A percentile compares a stretch with the other conserved stretches of the same genome.
phyloP scores from a whole-genome alignment of 352 stramenopile genomes.

The Globisporangium cylindrosporum region DNA sequence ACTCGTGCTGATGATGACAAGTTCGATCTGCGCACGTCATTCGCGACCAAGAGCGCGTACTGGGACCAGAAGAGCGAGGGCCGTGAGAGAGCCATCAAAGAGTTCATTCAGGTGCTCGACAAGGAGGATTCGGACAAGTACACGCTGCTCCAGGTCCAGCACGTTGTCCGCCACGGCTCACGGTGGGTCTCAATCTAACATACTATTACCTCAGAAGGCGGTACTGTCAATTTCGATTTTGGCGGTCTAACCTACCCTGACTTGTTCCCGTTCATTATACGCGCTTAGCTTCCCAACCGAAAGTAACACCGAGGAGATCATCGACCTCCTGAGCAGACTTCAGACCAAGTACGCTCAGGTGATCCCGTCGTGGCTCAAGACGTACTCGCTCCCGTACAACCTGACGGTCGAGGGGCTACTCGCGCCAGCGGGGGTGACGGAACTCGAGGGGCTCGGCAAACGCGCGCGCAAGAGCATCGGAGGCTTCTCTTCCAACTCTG shows the following conservation, averaged over 20 bases:
- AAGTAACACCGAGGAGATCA: slow-evolving; percentile 42
- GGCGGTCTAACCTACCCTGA: too few relatives aligned
- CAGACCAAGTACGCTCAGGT: slow-evolving; percentile 32
- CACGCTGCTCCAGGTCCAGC: slow-evolving; percentile 45
- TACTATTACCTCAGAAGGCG: too few relatives aligned
- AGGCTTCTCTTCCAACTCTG: background rate
- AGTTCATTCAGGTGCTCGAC: background rate
- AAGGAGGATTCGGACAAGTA: background rate
- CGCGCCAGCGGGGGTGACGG: slow-evolving; percentile 26
- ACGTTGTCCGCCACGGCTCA: slow-evolving; percentile 52
- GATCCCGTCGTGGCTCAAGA: slow-evolving; percentile 48
- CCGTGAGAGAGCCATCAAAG: background rate
- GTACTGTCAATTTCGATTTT: too few relatives aligned
- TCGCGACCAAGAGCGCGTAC: slow-evolving; percentile 39
- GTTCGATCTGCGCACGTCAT: slow-evolving; percentile 10
- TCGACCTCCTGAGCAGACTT: slow-evolving; percentile 40
- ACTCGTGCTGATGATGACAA: background rate
- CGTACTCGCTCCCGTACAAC: slow-evolving; percentile 69
- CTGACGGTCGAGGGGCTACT: slow-evolving; percentile 40
- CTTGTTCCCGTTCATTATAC: too few relatives aligned
- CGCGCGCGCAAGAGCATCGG: slow-evolving; percentile 22
- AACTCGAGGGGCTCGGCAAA: slow-evolving; percentile 37
- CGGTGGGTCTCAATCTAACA: too few relatives aligned
- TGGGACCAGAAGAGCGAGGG: slow-evolving; percentile 21
- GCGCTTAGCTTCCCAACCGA: slow-evolving; percentile 43